Evolutionary conservation across 2,329 filamentous ascomycete species (phyloP), one percentile per base, ranked within the genome.

Genomic region (Calcarisporium arbuscula): DNA sequence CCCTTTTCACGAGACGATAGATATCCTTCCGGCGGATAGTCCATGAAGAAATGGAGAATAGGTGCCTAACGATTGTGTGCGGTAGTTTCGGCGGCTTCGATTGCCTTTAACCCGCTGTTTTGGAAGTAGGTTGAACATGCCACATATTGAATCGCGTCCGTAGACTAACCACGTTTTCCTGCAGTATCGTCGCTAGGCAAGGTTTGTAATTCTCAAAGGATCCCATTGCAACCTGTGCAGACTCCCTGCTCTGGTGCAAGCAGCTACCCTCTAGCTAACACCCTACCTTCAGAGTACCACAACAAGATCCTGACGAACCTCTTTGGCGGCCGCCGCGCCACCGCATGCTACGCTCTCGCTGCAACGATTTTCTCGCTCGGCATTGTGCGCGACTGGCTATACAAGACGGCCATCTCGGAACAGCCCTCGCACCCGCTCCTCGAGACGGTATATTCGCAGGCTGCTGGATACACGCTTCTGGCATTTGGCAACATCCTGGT

Each of bases 91-190:
- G 85, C 81, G 30, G 72, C 70, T 36, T 76, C 85, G 34, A 94
- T 98, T 63, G 74, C 82, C 31, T 96, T 98, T 65, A 98, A 98
- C 64, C 92, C 92, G 16, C 82, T 92, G n/a, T 96, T 95, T 64
- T 98, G 92, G 92, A 98, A 98, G 89, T 95, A 73, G 70, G 85
- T 74, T 34, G 8, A 14, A 29, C 26, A 33, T 15, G 12, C 14
- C n/a, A 28, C 35, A 27, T 33, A 28, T 30, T 22, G 12, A 21
- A 6, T 29, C 25, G 16, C 25, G 30, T 20, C 4, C 20, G 9
- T 26, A 6, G 36, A 44, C 63, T 68, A 53, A 70, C 54, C 36
- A 29, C 35, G 34, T 17, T 28, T 34, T 29, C 44, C 12, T 25
- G 20, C 48, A 94, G 86, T 60, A 84, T 88, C 52, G 80, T 87